These are phyloP conservation scores for Hanseniaspora taiwanica DNA, from an alignment of 805 yeast species.

Conservation along the genomic window DNA sequence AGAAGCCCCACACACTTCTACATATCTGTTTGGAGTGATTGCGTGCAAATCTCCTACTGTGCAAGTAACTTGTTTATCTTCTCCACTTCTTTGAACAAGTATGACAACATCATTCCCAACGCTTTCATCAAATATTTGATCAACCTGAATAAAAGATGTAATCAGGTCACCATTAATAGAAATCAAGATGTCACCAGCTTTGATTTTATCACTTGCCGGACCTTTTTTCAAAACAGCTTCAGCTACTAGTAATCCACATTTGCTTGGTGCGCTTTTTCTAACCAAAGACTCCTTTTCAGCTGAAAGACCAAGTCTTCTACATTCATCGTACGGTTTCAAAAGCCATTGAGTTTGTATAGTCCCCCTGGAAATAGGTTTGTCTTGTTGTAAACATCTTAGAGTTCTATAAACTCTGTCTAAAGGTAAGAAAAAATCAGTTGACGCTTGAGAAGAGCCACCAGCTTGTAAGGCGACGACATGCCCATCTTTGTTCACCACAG, in stretches of 20 bases:
- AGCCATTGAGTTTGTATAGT: slow-evolving; percentile 87
- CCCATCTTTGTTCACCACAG: slow-evolving; percentile 85
- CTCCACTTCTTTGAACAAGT: slow-evolving; percentile 63
- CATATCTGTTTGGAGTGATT: slow-evolving; percentile 71
- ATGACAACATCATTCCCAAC: slow-evolving; percentile 48
- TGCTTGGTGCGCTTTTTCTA: slow-evolving; percentile 54
- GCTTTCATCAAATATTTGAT: slow-evolving; percentile 61
- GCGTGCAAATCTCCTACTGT: slow-evolving; percentile 63
- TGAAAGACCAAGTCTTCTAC: slow-evolving; percentile 74
- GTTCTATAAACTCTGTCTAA: slow-evolving; percentile 76
- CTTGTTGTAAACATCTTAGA: slow-evolving; percentile 51
- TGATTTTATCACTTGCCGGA: slow-evolving; percentile 58
- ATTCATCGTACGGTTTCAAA: slow-evolving; percentile 78
- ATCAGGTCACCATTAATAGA: slow-evolving; percentile 55
- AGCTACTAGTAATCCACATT: slow-evolving; percentile 74
- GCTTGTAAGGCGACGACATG: slow-evolving; percentile 86
- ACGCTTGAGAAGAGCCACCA: slow-evolving; percentile 83
- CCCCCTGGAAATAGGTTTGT: slow-evolving; percentile 62
- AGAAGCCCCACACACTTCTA: slow-evolving; percentile 76
- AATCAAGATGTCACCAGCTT: slow-evolving; percentile 78
- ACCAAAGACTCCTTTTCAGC: slow-evolving; percentile 59
- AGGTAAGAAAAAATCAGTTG: slow-evolving; percentile 87
- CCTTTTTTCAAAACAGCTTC: slow-evolving; percentile 74
- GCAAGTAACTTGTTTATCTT: slow-evolving; percentile 35
- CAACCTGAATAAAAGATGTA: slow-evolving; percentile 65